Evolutionary conservation across 2,329 filamentous ascomycete species (phyloP), one percentile per base, ranked within the genome.

Genomic region (Xylaria sp.): DNA sequence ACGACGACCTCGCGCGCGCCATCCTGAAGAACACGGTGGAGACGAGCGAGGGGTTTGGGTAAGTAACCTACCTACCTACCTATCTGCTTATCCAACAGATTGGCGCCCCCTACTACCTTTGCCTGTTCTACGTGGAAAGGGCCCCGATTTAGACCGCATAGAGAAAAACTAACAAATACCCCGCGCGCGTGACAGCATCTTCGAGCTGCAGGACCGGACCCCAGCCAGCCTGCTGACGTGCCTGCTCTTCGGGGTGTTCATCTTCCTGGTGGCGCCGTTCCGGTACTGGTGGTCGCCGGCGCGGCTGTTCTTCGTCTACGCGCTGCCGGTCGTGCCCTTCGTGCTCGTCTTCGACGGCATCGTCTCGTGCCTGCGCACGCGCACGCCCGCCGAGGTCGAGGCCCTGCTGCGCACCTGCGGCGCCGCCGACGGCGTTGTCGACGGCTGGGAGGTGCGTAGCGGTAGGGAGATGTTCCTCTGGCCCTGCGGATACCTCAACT

Each of bases 141-240:
- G 20, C 2, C 6, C 6, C 11, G 41, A 50, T n/a, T n/a, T n/a
- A n/a, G n/a, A n/a, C n/a, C n/a, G n/a, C n/a, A n/a, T n/a, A n/a
- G n/a, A n/a, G n/a, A 24, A 22, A 40, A 17, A 41, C 20, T 7
- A 18, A 34, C 29, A 13, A 26, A 21, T 3, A 9, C 16, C n/a
- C 17, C 16, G 26, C 1, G 24, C 43, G 22, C 43, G 1, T 21
- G 19, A 11, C 39, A 78, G 77, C 7, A 89, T 92, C 55, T 85
- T 91, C 57, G 88, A 91, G 71, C 78, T 91, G n/a, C 88, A 91
- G 69, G 85, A 87, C 61, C 82, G 88, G 26, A 77, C 76, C 16
- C 59, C 85, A 1, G 69, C 76, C 2, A 81, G 83, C 29, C 69
- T 87, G 39, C 56, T 87, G 19, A 78, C 80, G 2, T 75, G 82